Evolutionary conservation across 1,284 basidiomycete genomes (phyloP).

Genomic region (Irpex sp.): DNA sequence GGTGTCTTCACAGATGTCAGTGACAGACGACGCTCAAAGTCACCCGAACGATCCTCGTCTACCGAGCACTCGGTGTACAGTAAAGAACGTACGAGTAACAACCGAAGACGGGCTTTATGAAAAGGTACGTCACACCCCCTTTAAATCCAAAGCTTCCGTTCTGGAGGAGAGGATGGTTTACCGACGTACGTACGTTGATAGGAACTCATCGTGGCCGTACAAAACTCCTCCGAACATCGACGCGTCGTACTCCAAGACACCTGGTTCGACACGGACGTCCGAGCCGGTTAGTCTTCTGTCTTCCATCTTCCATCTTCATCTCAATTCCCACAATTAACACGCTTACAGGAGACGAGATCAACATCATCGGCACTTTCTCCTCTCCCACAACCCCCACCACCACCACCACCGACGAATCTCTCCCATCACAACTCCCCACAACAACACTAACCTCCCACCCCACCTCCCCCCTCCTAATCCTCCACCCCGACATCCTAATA

Average conservation of each 20-base stretch:
- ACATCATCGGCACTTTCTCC: conserved; percentile 64
- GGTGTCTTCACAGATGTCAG: background rate
- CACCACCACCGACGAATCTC: conserved; percentile 22
- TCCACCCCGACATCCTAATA: conserved; percentile 86
- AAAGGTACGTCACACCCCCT: background rate
- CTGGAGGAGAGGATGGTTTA: too few species aligned
- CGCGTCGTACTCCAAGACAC: conserved; percentile 61
- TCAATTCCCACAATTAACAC: too few species aligned
- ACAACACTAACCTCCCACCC: conserved; percentile 54
- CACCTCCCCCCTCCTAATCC: conserved; percentile 60
- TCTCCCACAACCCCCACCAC: background rate
- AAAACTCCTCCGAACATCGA: conserved; percentile 29
- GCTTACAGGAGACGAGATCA: conserved; percentile 67
- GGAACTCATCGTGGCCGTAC: conserved; percentile 38
- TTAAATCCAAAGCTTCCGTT: too few species aligned
- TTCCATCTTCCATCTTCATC: too few species aligned
- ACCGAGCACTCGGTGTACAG: conserved; percentile 43
- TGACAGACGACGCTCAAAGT: background rate
- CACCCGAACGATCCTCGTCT: background rate
- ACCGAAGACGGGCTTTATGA: background rate
- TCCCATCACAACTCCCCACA: conserved; percentile 23
- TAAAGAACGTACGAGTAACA: conserved; percentile 27
- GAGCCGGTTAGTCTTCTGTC: conserved; percentile 38
- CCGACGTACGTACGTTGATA: background rate
- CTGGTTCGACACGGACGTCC: conserved; percentile 59